A percentile compares a stretch with the other conserved stretches of the same genome.
These are phyloP conservation scores for Podospora anserina DNA, from an alignment of 495 filamentous ascomycete species.

Conservation along the genomic window DNA sequence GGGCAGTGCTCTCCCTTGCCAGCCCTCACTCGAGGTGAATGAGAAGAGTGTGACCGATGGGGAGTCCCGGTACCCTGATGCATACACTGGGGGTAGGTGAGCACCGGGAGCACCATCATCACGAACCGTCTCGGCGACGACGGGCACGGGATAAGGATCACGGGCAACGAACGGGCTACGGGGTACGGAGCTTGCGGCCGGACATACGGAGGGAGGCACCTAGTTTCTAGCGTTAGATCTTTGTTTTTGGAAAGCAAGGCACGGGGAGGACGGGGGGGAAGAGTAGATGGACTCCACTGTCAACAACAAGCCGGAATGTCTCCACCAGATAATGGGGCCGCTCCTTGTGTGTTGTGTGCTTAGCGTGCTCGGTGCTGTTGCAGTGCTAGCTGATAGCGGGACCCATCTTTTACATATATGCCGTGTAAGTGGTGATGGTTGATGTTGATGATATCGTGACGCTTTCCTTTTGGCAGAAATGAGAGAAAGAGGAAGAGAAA, in stretches of 20 bases:
- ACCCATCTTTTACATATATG: background rate
- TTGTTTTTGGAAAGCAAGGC: background rate
- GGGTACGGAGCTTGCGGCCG: too few species aligned
- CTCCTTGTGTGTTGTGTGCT: background rate
- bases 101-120: background rate
- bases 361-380: background rate
- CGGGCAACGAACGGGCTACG: background rate
- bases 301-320: constrained; percentile 5
- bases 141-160: background rate
- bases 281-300: background rate
- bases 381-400: background rate
- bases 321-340: constrained; percentile 4
- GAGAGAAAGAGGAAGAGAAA: constrained; percentile 6
- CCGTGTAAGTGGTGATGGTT: constrained; percentile 1
- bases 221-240: background rate
- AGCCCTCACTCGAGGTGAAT: too few species aligned
- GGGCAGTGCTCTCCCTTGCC: too few species aligned
- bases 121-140: background rate
- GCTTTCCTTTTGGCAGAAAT: too few species aligned
- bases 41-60: too few species aligned
- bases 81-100: background rate
- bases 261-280: background rate
- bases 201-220: background rate
- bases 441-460: background rate
- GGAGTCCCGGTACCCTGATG: background rate